Base-by-base conservation (phyloP, 768 basidiomycete genomes). In the Leccinum subtestaceum region DNA sequence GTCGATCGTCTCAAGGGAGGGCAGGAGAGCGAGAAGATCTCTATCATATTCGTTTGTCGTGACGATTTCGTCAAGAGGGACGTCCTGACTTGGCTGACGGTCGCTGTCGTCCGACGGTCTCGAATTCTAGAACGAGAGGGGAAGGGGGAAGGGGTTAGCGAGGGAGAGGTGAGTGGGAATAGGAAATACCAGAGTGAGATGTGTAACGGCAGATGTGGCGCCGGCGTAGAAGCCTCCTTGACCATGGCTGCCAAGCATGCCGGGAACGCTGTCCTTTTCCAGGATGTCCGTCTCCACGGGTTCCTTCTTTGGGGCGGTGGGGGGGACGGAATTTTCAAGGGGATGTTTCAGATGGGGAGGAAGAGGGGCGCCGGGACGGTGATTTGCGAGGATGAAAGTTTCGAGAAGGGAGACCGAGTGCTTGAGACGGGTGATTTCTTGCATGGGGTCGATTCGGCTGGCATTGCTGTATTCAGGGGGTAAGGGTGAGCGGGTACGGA, bases 221-320 rank as follows among this genome's bases (percentile, higher is more conserved):
- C 91, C 91, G 46, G 87, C 81, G 71, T 89, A 93, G 47, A 89
- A 76, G 10, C 89, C 89, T 15, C 87, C 84, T 58, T 84, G 81
- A 2, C 78, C 80, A 63, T 84, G 86, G 55, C 78, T 81, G 50
- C 87, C 86, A 31, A 88, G 77, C 76, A 88, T 84, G 13, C 87
- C 86, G 34, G 89, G 89, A 2, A 77, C 75, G 17, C 72, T 72
- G 50, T 73, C 73, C 65, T 81, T 81, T 48, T 81, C 81, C 25
- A 73, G 71, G 40, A 76, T 68, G 55, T 84, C 81, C 21, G 73
- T 66, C 47, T 84, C 81, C 45, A 81, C 65, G 19, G 73, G 68
- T 64, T 86, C 84, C 68, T 81, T 85, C 75, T 86, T 85, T 25
- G 79, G 72, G 34, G 72, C 67, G 29, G 60, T 78, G 77, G 65